A percentile compares a stretch with the other conserved stretches of the same genome.
Evolutionary conservation across 169 alveolate species (phyloP).

Genomic region (Ichthyophthirius multifiliis): DNA sequence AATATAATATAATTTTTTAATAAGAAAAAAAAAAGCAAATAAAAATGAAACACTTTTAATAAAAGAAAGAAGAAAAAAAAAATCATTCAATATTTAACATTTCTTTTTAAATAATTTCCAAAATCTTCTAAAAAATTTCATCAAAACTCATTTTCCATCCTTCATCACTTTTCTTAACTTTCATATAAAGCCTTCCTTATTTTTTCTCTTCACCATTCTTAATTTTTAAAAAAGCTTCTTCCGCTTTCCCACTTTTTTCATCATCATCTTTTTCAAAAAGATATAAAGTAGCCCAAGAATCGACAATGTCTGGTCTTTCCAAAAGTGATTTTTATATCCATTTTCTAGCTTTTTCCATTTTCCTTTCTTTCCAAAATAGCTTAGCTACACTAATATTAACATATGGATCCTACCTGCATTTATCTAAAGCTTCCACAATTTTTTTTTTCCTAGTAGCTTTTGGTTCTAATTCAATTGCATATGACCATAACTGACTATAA

Average conservation of each 20-base stretch:
- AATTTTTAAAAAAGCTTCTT: slow-evolving; percentile 16
- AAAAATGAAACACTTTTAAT: no score
- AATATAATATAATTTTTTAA: no score
- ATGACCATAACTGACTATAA: slow-evolving; percentile 95
- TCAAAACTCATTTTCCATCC: neutral
- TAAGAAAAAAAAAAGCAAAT: neutral
- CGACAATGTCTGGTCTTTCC: slow-evolving; percentile 90
- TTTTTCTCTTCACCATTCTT: neutral
- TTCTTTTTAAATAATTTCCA: neutral
- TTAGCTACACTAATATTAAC: slow-evolving; percentile 92
- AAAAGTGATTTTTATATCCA: slow-evolving; percentile 94
- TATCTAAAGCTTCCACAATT: slow-evolving; percentile 91
- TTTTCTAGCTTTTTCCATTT: slow-evolving; percentile 92
- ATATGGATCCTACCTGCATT: slow-evolving; percentile 92
- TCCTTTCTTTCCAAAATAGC: slow-evolving; percentile 91
- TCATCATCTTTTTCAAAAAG: slow-evolving; percentile 92
- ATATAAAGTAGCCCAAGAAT: slow-evolving; percentile 94
- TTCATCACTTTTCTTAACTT: neutral
- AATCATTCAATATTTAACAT: neutral
- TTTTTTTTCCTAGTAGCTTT: slow-evolving; percentile 81
- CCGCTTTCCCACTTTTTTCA: slow-evolving; percentile 13
- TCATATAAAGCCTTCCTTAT: neutral
- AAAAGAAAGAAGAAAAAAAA: neutral
- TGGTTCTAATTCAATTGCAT: slow-evolving; percentile 91
- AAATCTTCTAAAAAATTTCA: neutral